phyloP scores from a whole-genome alignment of 2,329 filamentous ascomycete genomes.

The Sphaerulina populicola region DNA sequence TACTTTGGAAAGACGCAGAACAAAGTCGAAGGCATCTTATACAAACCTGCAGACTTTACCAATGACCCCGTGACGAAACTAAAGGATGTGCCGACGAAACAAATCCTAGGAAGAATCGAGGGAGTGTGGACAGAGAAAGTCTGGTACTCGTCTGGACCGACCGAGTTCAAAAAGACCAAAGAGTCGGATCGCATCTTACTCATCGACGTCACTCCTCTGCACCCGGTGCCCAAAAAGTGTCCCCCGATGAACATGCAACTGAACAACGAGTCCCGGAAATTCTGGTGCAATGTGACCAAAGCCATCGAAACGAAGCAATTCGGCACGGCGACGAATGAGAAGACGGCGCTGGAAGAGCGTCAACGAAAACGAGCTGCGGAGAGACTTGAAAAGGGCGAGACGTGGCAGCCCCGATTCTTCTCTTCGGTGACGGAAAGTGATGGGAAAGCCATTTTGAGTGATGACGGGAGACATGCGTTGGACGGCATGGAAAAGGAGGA shows the following conservation, averaged over 20 bases:
- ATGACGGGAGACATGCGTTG: slow-evolving; percentile 52
- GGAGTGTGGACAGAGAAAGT: slow-evolving; percentile 76
- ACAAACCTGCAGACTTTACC: slow-evolving; percentile 70
- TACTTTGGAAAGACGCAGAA: slow-evolving; percentile 91
- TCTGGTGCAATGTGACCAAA: slow-evolving; percentile 81
- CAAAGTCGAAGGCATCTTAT: slow-evolving; percentile 82
- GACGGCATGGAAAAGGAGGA: slow-evolving; percentile 48
- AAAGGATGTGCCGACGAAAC: slow-evolving; percentile 76
- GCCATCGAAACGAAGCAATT: slow-evolving; percentile 80
- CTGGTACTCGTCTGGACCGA: slow-evolving; percentile 49
- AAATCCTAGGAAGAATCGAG: slow-evolving; percentile 71
- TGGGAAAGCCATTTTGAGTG: slow-evolving; percentile 55
- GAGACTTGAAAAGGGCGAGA: slow-evolving; percentile 58
- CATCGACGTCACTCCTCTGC: slow-evolving; percentile 79
- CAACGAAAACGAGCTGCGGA: slow-evolving; percentile 79
- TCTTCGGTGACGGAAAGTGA: slow-evolving; percentile 51
- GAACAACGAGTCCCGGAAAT: slow-evolving; percentile 76
- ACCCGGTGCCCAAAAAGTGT: slow-evolving; percentile 66
- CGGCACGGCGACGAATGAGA: slow-evolving; percentile 71
- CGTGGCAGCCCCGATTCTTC: slow-evolving; percentile 88
- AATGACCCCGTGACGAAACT: slow-evolving; percentile 73
- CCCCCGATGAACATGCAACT: slow-evolving; percentile 73
- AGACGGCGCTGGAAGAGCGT: slow-evolving; percentile 83
- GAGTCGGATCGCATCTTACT: slow-evolving; percentile 59
- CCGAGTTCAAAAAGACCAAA: slow-evolving; percentile 39